Base-by-base conservation (phyloP, 805 yeast genomes). In the Yamadazyma philogaea region DNA sequence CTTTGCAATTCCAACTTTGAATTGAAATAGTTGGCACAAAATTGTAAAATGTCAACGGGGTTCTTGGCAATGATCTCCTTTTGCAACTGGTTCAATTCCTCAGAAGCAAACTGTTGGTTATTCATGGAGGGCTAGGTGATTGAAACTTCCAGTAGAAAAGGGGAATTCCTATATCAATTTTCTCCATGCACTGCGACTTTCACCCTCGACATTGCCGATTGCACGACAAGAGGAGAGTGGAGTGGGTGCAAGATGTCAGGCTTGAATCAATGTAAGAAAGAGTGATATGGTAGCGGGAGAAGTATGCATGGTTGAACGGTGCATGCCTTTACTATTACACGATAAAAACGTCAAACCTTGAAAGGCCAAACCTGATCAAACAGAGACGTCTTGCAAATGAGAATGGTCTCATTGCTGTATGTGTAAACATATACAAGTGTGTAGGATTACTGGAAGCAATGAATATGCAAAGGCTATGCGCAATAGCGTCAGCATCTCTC, bases 1-100 rank as follows among this genome's bases (percentile, higher is more conserved):
- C 86, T 72, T 55, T 82, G 86, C 22, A 74, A 72, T 50, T 79
- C 81, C 45, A 85, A 65, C 45, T 82, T 77, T 37, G 70, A 60
- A 55, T 75, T 77, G 67, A 86, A 86, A 61, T 82, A 83, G 61
- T 81, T 77, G 43, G 86, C 83, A 54, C 90, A 82, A 64, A 84
- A 86, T 56, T 85, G 89, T 44, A 86, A 59, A 10, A 85, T 67
- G 55, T 85, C 91, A 11, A 68, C 56, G 1, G 95, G 95, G 52
- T 81, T 77, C 48, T 69, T 66, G 31, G 67, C 54, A 37, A 56
- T 49, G 40, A 69, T 60, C 55, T 81, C 84, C 55, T 71, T 75
- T 59, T 81, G 82, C 57, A 84, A 79, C 48, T 72, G 78, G 52
- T 75, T 75, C 59, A 84, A 70, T 61, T 82, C 90, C 42, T 75